Base-by-base conservation (phyloP, 768 basidiomycete species). In the Xerocomus spinulosus region DNA sequence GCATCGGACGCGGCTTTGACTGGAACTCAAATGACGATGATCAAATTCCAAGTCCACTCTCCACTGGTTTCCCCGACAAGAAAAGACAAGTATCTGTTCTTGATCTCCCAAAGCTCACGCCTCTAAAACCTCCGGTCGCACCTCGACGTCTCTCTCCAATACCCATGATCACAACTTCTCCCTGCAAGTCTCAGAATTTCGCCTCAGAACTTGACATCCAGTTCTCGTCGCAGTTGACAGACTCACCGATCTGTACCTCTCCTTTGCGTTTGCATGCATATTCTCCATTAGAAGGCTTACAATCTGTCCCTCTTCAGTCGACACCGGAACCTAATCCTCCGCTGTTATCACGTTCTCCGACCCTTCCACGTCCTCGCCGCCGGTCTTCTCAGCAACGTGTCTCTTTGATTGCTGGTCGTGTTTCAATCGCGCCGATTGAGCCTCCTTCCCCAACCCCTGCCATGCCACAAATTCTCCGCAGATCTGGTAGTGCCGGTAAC, bases 381-480 rank as follows among this genome's bases (percentile, higher is more conserved):
- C 76, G 89, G 46, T 90, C 88, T 30, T 90, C 89, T 7, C 88
- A 90, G 55, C 87, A 89, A 52, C 79, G 89, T 41, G 85, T 92
- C 21, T 91, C 89, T 13, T 74, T 92, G 33, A 82, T 92, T 45
- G 88, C 88, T 3, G 88, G 88, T 15, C 82, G 86, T 57, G 81
- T 92, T 10, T 82, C 77, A 17, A 89, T 91, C 49, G 81, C 85
- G 5, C 81, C 83, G 38, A 77, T 86, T 58, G 87, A 88, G 49
- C 81, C 86, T 12, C 81, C 85, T 15, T 80, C 84, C 3, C 78
- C 83, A 5, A 73, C 83, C 14, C 78, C 80, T 15, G 62, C 74
- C 30, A 71, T 81, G 49, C 78, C 85, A 12, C 82, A 76, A 48
- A 82, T 77, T 49, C 71, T 91, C 17, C 77, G 75, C 35, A 82